Evolutionary conservation across 1,284 basidiomycete species (phyloP), one percentile per base, ranked within the genome.

Genomic region (Sporisorium scitamineum): DNA sequence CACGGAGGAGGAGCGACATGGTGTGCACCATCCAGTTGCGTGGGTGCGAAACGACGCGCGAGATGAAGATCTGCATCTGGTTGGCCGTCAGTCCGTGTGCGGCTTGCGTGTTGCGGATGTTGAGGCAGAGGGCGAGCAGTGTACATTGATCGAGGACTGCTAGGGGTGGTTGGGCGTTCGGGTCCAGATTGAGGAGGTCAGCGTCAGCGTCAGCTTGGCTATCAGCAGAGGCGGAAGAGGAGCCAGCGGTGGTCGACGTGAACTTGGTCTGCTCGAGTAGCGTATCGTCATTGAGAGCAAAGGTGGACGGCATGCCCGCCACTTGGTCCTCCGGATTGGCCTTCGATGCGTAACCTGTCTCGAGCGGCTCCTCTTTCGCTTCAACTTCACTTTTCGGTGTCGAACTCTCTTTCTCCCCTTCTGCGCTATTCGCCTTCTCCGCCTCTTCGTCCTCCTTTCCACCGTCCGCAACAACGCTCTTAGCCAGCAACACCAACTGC

Each of bases 231-330:
- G 70, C 70, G 8, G 65, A 41, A 9, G 94, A 18, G 13, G 27
- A 18, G 27, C 58, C 58, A 41, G 60, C 9, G 89, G 90, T 54
- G 16, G 75, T 80, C 14, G 69, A 60, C 9, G 94, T 94, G 85
- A 94, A 99, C 80, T 92, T 90, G 4, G 96, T 99, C 80, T 93
- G 91, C 86, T 99, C 97, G 47, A 99, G 89, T 11, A 99, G 88
- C 0, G 95, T 97, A 86, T 99, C 97, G 86, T 99, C 97, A 86
- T 99, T 97, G 58, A 99, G 89, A 2, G 89, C 87, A 31, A 97
- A 87, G 1, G 91, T 92, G 83, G 94, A 90, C 13, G 96, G 97
- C 53, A 85, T 70, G 75, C 86, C 82, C 10, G 80, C 69, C 26
- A 79, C 71, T 53, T 79, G 76, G 37, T 75, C 73, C 14, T 51